These are phyloP conservation scores for Diplodia sapinea DNA, from an alignment of 2,329 filamentous ascomycete genomes.

Conservation along the genomic window DNA sequence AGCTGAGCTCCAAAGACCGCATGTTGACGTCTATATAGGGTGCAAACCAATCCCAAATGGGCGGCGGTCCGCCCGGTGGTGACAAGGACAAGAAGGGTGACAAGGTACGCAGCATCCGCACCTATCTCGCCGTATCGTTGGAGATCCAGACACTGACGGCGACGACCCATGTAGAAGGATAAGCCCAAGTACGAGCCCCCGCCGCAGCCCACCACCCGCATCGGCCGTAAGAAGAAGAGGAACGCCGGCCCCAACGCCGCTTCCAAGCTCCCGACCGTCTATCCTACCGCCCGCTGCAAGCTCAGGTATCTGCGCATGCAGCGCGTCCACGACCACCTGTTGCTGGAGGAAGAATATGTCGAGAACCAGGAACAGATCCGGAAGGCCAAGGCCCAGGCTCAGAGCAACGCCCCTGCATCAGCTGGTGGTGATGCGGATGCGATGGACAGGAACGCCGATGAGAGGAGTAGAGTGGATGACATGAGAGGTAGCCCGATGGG, in stretches of 20 bases:
- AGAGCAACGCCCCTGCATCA: slow-evolving; percentile 64
- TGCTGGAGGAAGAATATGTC: slow-evolving; percentile 97
- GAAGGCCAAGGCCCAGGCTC: slow-evolving; percentile 79
- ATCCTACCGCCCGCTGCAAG: slow-evolving; percentile 96
- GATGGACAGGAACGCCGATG: slow-evolving; percentile 88
- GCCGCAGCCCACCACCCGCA: slow-evolving; percentile 92
- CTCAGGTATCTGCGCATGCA: slow-evolving; percentile 97
- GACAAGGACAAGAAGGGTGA: slow-evolving; percentile 88
- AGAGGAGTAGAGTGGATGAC: slow-evolving; percentile 92
- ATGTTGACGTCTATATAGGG: slow-evolving; percentile 61
- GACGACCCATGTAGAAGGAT: slow-evolving; percentile 73
- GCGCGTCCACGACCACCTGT: slow-evolving; percentile 93
- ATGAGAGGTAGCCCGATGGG: slow-evolving; percentile 99
- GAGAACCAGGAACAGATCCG: slow-evolving; percentile 97
- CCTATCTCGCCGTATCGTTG: not conserved
- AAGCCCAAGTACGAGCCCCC: slow-evolving; percentile 99
- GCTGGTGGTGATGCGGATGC: slow-evolving; percentile 73
- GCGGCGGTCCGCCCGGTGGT: slow-evolving; percentile 70
- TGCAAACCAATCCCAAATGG: slow-evolving; percentile 87
- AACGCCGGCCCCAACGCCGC: slow-evolving; percentile 89
- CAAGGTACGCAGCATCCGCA: slow-evolving; percentile 46
- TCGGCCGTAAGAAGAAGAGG: slow-evolving; percentile 99
- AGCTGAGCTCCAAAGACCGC: slow-evolving; percentile 37
- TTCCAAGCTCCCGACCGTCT: slow-evolving; percentile 92
- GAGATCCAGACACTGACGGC: slow-evolving; percentile 16